Evolutionary conservation across 169 alveolate species (phyloP).

Genomic region (Cryptosporidium meleagridis): DNA sequence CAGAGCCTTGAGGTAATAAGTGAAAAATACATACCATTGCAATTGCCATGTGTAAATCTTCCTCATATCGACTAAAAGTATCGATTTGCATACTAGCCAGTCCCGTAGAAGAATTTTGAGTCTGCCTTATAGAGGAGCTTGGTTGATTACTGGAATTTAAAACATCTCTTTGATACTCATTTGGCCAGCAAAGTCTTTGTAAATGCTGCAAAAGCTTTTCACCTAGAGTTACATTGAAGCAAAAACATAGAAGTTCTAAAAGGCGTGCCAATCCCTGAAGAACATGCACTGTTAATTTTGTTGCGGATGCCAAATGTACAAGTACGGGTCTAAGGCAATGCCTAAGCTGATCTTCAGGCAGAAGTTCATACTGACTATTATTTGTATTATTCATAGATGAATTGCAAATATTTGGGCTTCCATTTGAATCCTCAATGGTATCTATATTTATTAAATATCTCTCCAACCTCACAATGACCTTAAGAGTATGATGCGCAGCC

Average conservation of each 20-base stretch:
- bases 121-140: not conserved
- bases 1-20: constrained; percentile 72
- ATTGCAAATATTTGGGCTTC: not conserved
- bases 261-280: constrained; percentile 71
- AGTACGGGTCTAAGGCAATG: constrained; percentile 71
- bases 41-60: constrained; percentile 69
- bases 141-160: constrained; percentile 3
- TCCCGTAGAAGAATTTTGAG: constrained; percentile 29
- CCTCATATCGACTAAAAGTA: constrained; percentile 33
- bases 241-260: constrained; percentile 52
- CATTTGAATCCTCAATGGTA: not conserved
- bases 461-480: constrained; percentile 61
- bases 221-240: constrained; percentile 71
- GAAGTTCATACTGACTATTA: constrained; percentile 38
- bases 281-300: constrained; percentile 59
- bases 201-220: constrained; percentile 68
- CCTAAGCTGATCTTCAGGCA: constrained; percentile 72
- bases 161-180: constrained; percentile 46
- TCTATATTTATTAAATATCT: constrained; percentile 16
- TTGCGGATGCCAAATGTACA: constrained; percentile 69
- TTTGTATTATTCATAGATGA: not conserved
- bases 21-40: constrained; percentile 74
- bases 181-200: constrained; percentile 71
- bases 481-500: constrained; percentile 69
- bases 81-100: not conserved